These are phyloP conservation scores for Fulvia fulva DNA, from an alignment of 2,329 filamentous ascomycete genomes.

Conservation along the genomic window DNA sequence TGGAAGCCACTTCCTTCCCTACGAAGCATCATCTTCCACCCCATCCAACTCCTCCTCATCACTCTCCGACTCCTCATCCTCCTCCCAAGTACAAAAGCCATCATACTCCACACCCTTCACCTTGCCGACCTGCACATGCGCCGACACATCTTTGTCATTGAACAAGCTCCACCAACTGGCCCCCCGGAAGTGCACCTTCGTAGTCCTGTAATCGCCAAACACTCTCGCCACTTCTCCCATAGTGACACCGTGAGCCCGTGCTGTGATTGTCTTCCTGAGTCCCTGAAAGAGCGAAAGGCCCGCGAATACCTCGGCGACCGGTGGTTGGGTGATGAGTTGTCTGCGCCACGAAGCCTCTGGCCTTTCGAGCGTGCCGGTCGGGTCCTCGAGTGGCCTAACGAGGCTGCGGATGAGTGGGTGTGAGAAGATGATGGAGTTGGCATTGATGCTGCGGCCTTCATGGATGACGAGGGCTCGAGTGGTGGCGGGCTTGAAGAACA, in stretches of 20 bases:
- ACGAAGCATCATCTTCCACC: not conserved
- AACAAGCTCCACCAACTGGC: not conserved
- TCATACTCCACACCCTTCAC: not conserved
- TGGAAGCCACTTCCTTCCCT: not conserved
- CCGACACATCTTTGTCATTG: not conserved
- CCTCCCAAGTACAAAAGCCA: not conserved
- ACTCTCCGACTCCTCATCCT: not conserved
- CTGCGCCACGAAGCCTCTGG: not conserved
- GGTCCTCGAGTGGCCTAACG: not conserved
- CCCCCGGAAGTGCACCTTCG: not conserved
- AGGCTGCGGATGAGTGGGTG: not conserved
- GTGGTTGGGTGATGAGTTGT: constrained; percentile 2
- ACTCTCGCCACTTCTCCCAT: not conserved
- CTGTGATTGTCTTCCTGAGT: not conserved
- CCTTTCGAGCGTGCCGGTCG: not conserved
- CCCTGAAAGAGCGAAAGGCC: not conserved
- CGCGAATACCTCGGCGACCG: not conserved
- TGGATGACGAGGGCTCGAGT: not conserved
- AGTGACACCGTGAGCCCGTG: not conserved
- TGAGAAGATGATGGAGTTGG: not conserved
- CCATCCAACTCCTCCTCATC: not conserved
- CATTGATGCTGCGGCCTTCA: not conserved
- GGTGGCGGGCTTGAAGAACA: not conserved
- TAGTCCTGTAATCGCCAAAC: not conserved
- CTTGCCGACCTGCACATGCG: not conserved